Base-by-base conservation (phyloP, 225 moss, liverwort and hornwort species). In the Asterella californica region DNA sequence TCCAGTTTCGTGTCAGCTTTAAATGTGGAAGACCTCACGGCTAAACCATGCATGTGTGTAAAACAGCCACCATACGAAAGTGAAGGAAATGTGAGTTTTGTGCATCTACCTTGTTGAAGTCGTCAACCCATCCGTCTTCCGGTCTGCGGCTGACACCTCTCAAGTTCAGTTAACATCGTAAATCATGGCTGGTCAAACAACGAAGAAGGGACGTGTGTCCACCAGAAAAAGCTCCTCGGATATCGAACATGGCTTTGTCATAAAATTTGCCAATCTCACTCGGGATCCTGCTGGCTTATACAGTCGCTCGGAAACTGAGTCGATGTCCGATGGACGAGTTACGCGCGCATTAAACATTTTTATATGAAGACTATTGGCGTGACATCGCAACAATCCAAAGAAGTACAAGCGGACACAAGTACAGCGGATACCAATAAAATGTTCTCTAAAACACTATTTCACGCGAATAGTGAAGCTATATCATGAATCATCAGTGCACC, bases 61-160 rank as follows among this genome's bases (percentile, higher is more conserved):
- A 15, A 30, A 36, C 15, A 36, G 10, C 1, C 21, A 11, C 9
- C 11, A 12, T 63, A 34, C 10, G 25, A 10, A 45, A 74, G 53
- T 48, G 15, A 48, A 74, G 53, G 32, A 57, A 67, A 67, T 36
- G 17, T 17, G 2, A 15, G 17, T 21, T 47, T 10, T 24, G 27
- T 9, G 25, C 32, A 53, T 53, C 80, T 68, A 86, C 85, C 72
- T 74, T 49, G 76, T 86, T 86, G 71, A 86, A 81, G 22, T 86
- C 86, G 33, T 86, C 72, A 24, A 86, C 50, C 29, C 52, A 62
- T 3, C 79, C 76, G 25, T 86, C 83, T 33, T 76, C 83, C 17
- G 70, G 33, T 55, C 67, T 80, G 65, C 60, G 38, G 55, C 82
- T 66, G 65, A 82, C 76, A 45, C 27, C 62, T 72, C 82, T 82